Evolutionary conservation across 331 rosid genomes (phyloP).

Genomic region (Pyracantha coccinea): DNA sequence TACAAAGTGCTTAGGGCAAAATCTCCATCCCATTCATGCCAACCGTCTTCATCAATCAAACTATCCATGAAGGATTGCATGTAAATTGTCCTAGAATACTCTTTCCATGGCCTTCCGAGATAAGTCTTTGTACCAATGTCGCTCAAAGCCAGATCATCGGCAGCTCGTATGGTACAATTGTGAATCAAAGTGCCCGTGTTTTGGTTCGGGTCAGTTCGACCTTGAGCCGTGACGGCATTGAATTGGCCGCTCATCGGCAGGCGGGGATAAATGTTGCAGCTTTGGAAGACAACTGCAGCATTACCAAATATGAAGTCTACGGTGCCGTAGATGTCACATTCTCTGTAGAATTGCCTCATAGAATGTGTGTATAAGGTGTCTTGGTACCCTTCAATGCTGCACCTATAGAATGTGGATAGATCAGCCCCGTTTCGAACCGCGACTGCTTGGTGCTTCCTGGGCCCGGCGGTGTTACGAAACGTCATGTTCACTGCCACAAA

Average conservation of each 20-base stretch:
- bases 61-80: constrained; percentile 52
- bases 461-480: constrained; percentile 62
- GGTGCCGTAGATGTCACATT: constrained; percentile 62
- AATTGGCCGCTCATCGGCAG: constrained; percentile 53
- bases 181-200: constrained; percentile 56
- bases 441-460: constrained; percentile 61
- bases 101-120: constrained; percentile 70
- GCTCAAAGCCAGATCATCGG: constrained; percentile 36
- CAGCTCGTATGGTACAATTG: constrained; percentile 35
- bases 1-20: constrained; percentile 40
- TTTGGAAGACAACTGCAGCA: constrained; percentile 60
- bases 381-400: constrained; percentile 78
- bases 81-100: constrained; percentile 46
- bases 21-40: constrained; percentile 54
- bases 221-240: constrained; percentile 72
- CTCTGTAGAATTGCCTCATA: constrained; percentile 57
- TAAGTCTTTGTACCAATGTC: constrained; percentile 24
- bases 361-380: constrained; percentile 64
- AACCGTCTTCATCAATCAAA: constrained; percentile 32
- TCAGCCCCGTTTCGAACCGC: constrained; percentile 67
- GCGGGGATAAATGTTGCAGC: constrained; percentile 50
- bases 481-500: constrained; percentile 62
- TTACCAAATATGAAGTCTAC: constrained; percentile 74
- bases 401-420: constrained; percentile 51
- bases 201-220: constrained; percentile 56